Evolutionary conservation across 1,139 yeast genomes (phyloP).

Genomic region (Maudiozyma humilis): DNA sequence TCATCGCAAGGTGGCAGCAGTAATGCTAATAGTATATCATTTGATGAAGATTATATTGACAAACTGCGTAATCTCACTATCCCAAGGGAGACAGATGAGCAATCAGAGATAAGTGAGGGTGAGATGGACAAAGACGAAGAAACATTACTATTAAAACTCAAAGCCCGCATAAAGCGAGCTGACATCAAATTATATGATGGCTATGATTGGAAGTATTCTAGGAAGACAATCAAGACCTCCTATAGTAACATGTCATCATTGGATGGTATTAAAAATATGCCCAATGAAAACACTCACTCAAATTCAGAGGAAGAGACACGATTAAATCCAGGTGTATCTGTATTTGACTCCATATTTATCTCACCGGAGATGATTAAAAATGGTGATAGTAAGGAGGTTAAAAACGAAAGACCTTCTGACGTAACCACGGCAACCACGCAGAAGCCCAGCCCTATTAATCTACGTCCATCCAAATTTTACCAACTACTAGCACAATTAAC

Average conservation of each 20-base stretch:
- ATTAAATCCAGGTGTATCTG: constrained; percentile 11
- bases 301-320: constrained; percentile 12
- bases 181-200: constrained; percentile 70
- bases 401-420: too few species aligned
- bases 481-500: constrained; percentile 54
- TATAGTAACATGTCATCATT: neutral
- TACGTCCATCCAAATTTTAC: constrained; percentile 57
- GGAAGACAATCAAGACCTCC: constrained; percentile 47
- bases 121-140: neutral
- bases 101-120: neutral
- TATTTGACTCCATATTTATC: constrained; percentile 20
- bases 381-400: too few species aligned
- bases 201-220: constrained; percentile 81
- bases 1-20: neutral
- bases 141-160: constrained; percentile 4
- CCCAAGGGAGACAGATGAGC: neutral
- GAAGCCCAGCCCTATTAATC: too few species aligned
- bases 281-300: constrained; percentile 14
- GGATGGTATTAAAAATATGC: constrained; percentile 37
- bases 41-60: constrained; percentile 12
- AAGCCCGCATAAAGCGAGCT: constrained; percentile 8
- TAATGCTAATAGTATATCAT: constrained; percentile 2
- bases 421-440: too few species aligned
- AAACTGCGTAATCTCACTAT: neutral
- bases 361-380: too few species aligned